Evolutionary conservation across 352 stramenopile genomes (phyloP), one percentile per base, ranked within the genome.

Genomic region (Pythium plurisporium): DNA sequence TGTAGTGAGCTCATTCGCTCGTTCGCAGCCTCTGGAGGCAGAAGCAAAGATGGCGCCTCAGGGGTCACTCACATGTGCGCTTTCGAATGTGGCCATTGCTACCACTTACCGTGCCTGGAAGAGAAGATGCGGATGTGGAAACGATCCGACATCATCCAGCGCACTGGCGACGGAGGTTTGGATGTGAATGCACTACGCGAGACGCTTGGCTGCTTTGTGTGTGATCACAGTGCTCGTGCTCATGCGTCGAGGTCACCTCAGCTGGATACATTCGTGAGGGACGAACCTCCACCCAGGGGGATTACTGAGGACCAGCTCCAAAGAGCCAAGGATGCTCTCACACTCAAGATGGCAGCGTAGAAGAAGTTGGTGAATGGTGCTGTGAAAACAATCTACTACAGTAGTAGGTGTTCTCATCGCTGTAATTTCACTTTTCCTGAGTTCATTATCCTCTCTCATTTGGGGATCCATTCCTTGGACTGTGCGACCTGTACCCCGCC

Each of bases 121-220:
- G 84, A 94, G 55, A 90, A 91, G 60, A 88, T 87, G 75, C 80
- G 82, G n/a, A 87, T 91, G 73, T 91, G 84, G 81, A 91, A 91
- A 63, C 81, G 72, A n/a, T 46, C 73, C 2, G 71, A 87, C 27
- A 69, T 73, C 1, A 70, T 87, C 2, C 68, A 76, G 31, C 44
- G 45, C 5, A 42, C 55, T 6, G 55, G 55, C 2, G 61, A 70
- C 14, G 68, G 72, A 7, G 66, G 34, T 1, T 31, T 62, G 2
- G 29, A 87, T 41, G 25, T 82, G 20, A 77, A 62, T 17, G 65
- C 67, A 19, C 36, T 81, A 15, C 72, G 60, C 17, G 63, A 75
- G 12, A 65, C 74, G 10, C 72, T 90, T 4, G 81, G 81, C 8
- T 94, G 84, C 67, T 91, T 91, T 59, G 76, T 91, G 27, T 94